Base-by-base conservation (phyloP, 306 rosid species). In the Cicer yamashitae region DNA sequence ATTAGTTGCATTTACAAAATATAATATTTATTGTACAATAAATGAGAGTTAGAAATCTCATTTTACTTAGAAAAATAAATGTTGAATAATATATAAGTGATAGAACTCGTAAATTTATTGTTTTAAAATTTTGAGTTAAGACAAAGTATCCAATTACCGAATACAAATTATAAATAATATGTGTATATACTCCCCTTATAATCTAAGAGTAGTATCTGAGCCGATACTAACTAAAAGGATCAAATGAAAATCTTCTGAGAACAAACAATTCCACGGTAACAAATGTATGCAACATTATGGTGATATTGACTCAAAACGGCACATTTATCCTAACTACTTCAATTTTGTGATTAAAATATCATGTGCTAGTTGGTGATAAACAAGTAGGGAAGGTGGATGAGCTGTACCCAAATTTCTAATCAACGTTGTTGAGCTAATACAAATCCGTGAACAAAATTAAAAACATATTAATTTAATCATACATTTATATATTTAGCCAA, bases 361-460 rank as follows among this genome's bases (percentile, higher is more conserved):
- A 22, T 72, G 30, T 73, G 79, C 73, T 67, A 67, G 79, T 82
- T 77, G 77, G 82, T 77, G 77, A 74, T 15, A 64, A 74, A 80
- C 80, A 59, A 67, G 44, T 34, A 60, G n/a, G 43, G 44, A 70
- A 15, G 68, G 71, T 54, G 50, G 89, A 86, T 83, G 86, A 83
- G 81, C 79, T 85, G 89, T 72, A 65, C 22, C 70, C 77, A 62
- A 15, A 0, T 57, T 71, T 67, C 63, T 60, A 54, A 78, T 76
- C 74, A 82, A 76, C 67, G 62, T 79, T 77, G 71, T 72, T 82
- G 71, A 76, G 51, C 82, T 64, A 64, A 71, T 64, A 58, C 60
- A n/a, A 1, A 58, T 69, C 43, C 38, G 41, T 76, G 7, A 70
- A 10, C 57, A 34, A 9, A 67, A 47, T 50, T 12, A 59, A 11